Evolutionary conservation across 2,329 filamentous ascomycete species (phyloP).

Genomic region (Exophiala oligosperma): DNA sequence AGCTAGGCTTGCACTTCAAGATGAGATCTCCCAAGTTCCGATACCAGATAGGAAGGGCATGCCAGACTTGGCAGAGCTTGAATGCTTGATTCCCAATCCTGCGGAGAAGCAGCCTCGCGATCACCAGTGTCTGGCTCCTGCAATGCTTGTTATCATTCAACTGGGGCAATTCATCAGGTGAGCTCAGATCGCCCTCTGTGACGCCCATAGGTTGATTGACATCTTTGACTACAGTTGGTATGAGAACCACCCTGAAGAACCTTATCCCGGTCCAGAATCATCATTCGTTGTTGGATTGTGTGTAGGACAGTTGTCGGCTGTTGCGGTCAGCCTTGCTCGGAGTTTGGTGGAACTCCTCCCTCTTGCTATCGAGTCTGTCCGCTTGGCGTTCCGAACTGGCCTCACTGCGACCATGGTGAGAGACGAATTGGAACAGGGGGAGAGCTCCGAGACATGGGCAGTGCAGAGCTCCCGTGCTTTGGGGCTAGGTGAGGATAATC

Average conservation of each 20-base stretch:
- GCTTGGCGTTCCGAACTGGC: slow-evolving; percentile 50
- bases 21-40: slow-evolving; percentile 1
- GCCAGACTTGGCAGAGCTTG: background rate
- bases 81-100: background rate
- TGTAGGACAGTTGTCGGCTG: slow-evolving; percentile 45
- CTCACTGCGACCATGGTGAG: slow-evolving; percentile 43
- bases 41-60: slow-evolving; percentile 1
- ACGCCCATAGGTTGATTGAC: background rate
- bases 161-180: slow-evolving; percentile 3
- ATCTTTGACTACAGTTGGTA: slow-evolving; percentile 31
- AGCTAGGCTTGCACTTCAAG: background rate
- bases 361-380: slow-evolving; percentile 43
- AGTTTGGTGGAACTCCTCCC: slow-evolving; percentile 41
- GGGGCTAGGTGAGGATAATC: background rate
- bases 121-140: background rate
- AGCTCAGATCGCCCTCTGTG: background rate
- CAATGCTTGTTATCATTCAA: slow-evolving; percentile 3
- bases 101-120: slow-evolving; percentile 1
- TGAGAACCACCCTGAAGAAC: slow-evolving; percentile 24
- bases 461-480: background rate
- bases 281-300: slow-evolving; percentile 44
- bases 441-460: slow-evolving; percentile 27
- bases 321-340: slow-evolving; percentile 45
- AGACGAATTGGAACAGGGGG: slow-evolving; percentile 38
- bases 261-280: slow-evolving; percentile 28